Percentiles rank a stretch among this genome's conserved stretches.
Evolutionary conservation across 139 green algal genomes (phyloP).

Genomic region (Medakamo hakoo): DNA sequence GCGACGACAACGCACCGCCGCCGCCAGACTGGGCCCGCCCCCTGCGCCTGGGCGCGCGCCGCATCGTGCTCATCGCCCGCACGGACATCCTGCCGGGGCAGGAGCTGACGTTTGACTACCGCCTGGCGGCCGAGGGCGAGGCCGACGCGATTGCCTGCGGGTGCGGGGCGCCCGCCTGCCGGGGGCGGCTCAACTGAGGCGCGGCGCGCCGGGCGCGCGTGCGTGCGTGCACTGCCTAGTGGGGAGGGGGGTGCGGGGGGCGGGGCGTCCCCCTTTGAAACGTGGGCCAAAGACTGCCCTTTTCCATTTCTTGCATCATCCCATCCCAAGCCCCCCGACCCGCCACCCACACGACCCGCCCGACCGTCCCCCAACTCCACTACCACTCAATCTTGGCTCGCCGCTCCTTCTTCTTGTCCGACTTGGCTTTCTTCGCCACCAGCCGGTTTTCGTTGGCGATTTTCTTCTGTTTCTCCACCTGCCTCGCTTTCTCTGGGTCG

Average conservation of each 20-base stretch:
- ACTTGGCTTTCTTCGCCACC: constrained; percentile 56
- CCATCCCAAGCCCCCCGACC: too few species aligned
- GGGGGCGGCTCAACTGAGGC: background rate
- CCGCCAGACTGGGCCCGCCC: too few species aligned
- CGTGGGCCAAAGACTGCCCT: too few species aligned
- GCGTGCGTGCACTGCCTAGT: too few species aligned
- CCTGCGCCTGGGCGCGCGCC: constrained; percentile 29
- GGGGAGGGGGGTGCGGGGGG: too few species aligned
- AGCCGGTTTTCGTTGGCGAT: constrained; percentile 55
- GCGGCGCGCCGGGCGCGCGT: too few species aligned
- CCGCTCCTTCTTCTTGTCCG: constrained; percentile 62
- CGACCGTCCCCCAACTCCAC: too few species aligned
- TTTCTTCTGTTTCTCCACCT: constrained; percentile 54
- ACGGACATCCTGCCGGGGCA: constrained; percentile 51
- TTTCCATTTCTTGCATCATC: too few species aligned
- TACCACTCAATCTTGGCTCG: constrained; percentile 39
- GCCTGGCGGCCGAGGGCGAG: background rate
- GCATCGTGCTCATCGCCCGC: constrained; percentile 69
- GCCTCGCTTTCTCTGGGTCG: constrained; percentile 63
- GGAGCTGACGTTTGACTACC: constrained; percentile 86
- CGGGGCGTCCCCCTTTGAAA: too few species aligned
- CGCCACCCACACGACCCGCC: too few species aligned
- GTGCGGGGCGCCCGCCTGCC: background rate
- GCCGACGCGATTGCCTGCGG: background rate
- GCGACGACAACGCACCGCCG: too few species aligned